A percentile compares a stretch with the other conserved stretches of the same genome.
Evolutionary conservation across 2,329 filamentous ascomycete genomes (phyloP).

Genomic region (Delphinella strobiligena): DNA sequence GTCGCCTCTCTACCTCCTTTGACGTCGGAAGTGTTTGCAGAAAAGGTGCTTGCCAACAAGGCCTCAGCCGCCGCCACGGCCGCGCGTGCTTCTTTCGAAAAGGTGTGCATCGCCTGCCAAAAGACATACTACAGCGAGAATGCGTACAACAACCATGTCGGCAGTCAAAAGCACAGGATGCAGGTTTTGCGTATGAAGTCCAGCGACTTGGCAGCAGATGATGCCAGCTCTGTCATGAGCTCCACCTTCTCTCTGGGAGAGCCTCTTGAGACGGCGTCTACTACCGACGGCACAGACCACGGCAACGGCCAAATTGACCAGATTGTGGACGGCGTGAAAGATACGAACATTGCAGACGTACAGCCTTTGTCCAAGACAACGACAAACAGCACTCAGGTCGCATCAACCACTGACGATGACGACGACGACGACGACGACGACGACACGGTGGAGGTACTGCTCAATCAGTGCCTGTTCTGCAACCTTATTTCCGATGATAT

Average conservation of each 20-base stretch:
- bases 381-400: constrained; percentile 16
- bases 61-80: constrained; percentile 73
- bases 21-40: constrained; percentile 82
- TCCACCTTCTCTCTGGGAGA: constrained; percentile 87
- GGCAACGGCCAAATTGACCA: constrained; percentile 54
- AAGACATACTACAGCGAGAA: constrained; percentile 97
- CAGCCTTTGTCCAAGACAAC: constrained; percentile 12
- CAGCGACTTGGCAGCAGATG: constrained; percentile 46
- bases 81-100: constrained; percentile 80
- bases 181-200: constrained; percentile 43
- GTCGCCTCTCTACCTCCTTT: constrained; percentile 85
- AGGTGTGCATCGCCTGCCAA: constrained; percentile 66
- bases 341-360: constrained; percentile 42
- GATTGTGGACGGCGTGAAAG: constrained; percentile 66
- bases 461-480: constrained; percentile 72
- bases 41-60: constrained; percentile 88
- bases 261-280: constrained; percentile 46
- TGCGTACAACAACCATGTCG: constrained; percentile 84
- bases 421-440: too few species aligned
- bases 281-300: constrained; percentile 49
- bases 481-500: constrained; percentile 69
- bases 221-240: constrained; percentile 66
- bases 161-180: constrained; percentile 77
- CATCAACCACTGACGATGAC: constrained; percentile 1
- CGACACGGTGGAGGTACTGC: constrained; percentile 26